Evolutionary conservation across 2,329 filamentous ascomycete genomes (phyloP), one percentile per base, ranked within the genome.

Genomic region (Amauroascus verrucosus): DNA sequence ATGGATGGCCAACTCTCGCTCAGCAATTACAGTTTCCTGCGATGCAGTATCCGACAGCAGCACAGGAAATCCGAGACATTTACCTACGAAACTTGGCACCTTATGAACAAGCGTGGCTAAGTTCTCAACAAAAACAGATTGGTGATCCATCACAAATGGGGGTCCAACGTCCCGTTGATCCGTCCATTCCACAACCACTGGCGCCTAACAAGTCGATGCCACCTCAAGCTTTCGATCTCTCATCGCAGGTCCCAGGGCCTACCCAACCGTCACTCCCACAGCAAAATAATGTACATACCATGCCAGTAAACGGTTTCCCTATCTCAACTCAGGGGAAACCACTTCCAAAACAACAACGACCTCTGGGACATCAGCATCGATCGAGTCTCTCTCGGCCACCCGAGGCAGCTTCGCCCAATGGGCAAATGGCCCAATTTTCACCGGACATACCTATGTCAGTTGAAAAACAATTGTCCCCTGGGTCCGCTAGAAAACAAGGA

Each of bases 81-180:
- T 95, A 93, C 67, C 84, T 89, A 61, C 77, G 80, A 33, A 89
- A 90, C 59, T 71, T 96, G 5, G 72, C 79, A 24, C 79, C 83
- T 30, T 96, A 95, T 59, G 90, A 96, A 65, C 72, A 71, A 59
- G 71, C 68, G 22, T 69, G 71, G 59, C 65, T 76, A 48, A 70
- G 63, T 46, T 67, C 65, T 1, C 72, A 74, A 45, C 72, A 73
- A 56, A 73, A 72, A 48, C 70, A 72, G 49, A 63, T 67, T 49
- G 67, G 71, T 54, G 66, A 67, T 37, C 71, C 68, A 58, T 68
- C 68, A 59, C 70, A 76, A 48, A 64, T 67, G 35, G 61, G 66
- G 6, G 64, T 72, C 43, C 72, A 73, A 18, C 72, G 67, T 38
- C 67, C 65, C 38, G 60, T 63, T 1, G 63, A 60, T 54, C 63